These are phyloP conservation scores for Syzygium aqueum DNA, from an alignment of 345 rosid genomes.

Conservation along the genomic window DNA sequence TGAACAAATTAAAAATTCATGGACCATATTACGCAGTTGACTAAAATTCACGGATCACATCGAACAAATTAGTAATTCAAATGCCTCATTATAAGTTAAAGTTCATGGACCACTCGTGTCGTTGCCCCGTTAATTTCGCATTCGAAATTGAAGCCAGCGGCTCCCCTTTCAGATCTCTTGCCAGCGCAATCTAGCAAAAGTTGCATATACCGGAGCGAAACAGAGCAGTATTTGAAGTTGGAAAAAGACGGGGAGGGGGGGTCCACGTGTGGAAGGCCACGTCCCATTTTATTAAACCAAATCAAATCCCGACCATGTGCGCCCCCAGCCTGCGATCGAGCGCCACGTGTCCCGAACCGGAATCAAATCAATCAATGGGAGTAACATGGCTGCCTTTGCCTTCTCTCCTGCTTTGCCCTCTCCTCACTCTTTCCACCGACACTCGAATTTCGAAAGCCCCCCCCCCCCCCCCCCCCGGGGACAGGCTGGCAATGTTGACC, in stretches of 20 bases:
- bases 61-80: no score
- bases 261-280: background rate
- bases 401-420: background rate
- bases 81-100: no score
- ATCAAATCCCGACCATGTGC: background rate
- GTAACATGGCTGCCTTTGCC: background rate
- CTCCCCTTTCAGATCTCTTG: background rate
- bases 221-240: background rate
- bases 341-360: background rate
- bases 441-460: background rate
- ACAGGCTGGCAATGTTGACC: background rate
- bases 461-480: background rate
- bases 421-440: slow-evolving; percentile 1
- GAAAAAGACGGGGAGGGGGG: background rate
- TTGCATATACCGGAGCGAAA: background rate
- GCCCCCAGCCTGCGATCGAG: background rate
- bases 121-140: background rate
- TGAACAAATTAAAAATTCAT: no score
- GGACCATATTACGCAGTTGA: no score
- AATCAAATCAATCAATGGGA: background rate
- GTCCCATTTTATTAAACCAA: background rate
- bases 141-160: background rate
- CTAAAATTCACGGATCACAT: no score
- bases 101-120: no score
- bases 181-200: background rate